phyloP scores from a whole-genome alignment of 352 stramenopile species.

The Pythium sp. region DNA sequence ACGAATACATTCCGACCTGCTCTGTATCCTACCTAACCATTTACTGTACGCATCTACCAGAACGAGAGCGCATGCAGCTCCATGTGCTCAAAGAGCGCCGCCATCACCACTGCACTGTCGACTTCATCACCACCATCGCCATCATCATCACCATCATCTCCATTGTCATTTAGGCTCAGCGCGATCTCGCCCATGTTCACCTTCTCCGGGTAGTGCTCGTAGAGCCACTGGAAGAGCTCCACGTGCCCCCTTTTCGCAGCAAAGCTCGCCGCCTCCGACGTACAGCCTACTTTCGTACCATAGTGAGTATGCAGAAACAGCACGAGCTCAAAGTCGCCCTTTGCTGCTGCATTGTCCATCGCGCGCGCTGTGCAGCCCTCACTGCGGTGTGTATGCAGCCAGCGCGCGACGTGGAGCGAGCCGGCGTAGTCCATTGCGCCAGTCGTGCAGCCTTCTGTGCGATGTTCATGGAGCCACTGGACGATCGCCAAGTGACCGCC shows the following conservation, averaged over 20 bases:
- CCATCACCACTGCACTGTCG: not conserved
- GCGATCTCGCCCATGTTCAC: not conserved
- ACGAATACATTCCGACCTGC: not conserved
- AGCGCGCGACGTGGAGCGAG: slow-evolving; percentile 1
- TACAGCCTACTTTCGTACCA: not conserved
- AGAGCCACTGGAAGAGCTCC: slow-evolving; percentile 13
- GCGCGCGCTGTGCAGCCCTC: slow-evolving; percentile 8
- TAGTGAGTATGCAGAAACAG: slow-evolving; percentile 1
- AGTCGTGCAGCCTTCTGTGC: not conserved
- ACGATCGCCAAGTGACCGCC: not conserved
- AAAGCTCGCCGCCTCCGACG: not conserved
- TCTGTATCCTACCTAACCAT: not conserved
- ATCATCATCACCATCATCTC: not conserved
- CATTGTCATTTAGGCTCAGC: not conserved
- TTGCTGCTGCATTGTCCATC: slow-evolving; percentile 2
- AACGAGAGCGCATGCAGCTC: not conserved
- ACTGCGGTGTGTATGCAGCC: slow-evolving; percentile 2
- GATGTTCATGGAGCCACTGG: slow-evolving; percentile 4
- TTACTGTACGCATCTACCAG: not conserved
- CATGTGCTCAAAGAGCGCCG: not conserved
- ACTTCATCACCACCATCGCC: not conserved
- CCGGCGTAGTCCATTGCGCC: slow-evolving; percentile 3
- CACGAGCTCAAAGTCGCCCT: slow-evolving; percentile 11
- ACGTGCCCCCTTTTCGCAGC: not conserved
- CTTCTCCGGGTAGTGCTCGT: not conserved